Percentiles rank a stretch among this genome's conserved stretches.
These are phyloP conservation scores for Cicer bijugum DNA, from an alignment of 306 rosid species.

Conservation along the genomic window DNA sequence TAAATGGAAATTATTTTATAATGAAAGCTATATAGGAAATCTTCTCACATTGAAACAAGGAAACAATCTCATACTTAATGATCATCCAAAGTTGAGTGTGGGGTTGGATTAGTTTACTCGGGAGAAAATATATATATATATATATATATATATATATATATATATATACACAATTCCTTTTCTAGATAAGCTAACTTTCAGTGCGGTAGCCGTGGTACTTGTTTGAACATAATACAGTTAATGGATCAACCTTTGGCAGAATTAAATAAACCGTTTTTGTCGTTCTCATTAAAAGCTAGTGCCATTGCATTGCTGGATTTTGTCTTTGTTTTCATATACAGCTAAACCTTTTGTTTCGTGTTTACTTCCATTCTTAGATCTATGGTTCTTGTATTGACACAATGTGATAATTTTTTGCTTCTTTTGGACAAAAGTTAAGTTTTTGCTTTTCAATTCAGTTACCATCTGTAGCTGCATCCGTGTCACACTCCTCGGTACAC, in stretches of 20 bases:
- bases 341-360: constrained; percentile 31
- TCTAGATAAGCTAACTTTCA: constrained; percentile 16
- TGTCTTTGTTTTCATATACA: constrained; percentile 37
- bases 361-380: constrained; percentile 29
- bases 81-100: constrained; percentile 19
- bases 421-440: constrained; percentile 14
- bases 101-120: constrained; percentile 4
- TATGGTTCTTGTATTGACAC: constrained; percentile 40
- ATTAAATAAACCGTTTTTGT: constrained; percentile 38
- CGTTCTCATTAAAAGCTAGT: constrained; percentile 44
- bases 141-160: too few species aligned
- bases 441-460: constrained; percentile 11
- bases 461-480: constrained; percentile 30
- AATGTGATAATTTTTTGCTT: constrained; percentile 35
- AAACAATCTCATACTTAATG: background rate
- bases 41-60: constrained; percentile 10
- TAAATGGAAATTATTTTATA: constrained; percentile 27
- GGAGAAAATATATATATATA: background rate
- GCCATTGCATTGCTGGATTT: constrained; percentile 49
- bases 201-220: background rate
- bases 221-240: constrained; percentile 32
- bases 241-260: constrained; percentile 27
- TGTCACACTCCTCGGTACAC: constrained; percentile 33
- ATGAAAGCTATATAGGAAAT: constrained; percentile 12
- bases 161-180: background rate